Percentiles rank a stretch among this genome's conserved stretches.
phyloP scores from a whole-genome alignment of 1,284 basidiomycete species.

The Ceraceosorus guamensis region DNA sequence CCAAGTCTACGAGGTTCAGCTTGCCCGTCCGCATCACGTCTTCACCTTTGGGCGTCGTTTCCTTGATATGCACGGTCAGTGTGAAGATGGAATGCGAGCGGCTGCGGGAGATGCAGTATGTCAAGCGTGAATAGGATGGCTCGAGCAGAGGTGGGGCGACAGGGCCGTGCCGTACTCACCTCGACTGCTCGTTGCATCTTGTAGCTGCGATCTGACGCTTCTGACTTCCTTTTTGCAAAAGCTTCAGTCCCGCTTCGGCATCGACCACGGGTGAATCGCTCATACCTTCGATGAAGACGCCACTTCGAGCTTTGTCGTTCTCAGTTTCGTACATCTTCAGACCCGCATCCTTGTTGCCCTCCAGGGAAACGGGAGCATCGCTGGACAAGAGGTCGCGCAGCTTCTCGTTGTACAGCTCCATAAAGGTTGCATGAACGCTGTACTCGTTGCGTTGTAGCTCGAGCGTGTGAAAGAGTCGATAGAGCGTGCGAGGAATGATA shows the following conservation, averaged over 20 bases:
- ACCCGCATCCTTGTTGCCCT: slow-evolving; percentile 39
- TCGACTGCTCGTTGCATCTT: slow-evolving; percentile 93
- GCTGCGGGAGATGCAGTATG: slow-evolving; percentile 48
- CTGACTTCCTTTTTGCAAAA: slow-evolving; percentile 80
- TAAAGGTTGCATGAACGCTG: slow-evolving; percentile 85
- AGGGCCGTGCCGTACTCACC: slow-evolving; percentile 48
- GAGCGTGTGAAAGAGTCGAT: slow-evolving; percentile 82
- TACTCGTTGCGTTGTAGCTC: slow-evolving; percentile 67
- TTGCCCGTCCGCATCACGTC: slow-evolving; percentile 89
- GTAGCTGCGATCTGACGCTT: slow-evolving; percentile 91
- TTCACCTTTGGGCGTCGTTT: slow-evolving; percentile 65
- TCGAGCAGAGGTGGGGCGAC: neutral
- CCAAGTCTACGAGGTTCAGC: slow-evolving; percentile 92
- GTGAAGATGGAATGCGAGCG: slow-evolving; percentile 98
- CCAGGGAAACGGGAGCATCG: slow-evolving; percentile 53
- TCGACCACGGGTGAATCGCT: slow-evolving; percentile 82
- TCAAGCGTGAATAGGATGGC: neutral
- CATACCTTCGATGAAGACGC: slow-evolving; percentile 86
- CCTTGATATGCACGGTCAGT: slow-evolving; percentile 86
- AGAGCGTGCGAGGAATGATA: slow-evolving; percentile 93
- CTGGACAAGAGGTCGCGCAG: slow-evolving; percentile 60
- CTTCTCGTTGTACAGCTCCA: slow-evolving; percentile 99
- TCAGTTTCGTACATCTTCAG: slow-evolving; percentile 76
- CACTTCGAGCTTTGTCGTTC: slow-evolving; percentile 59
- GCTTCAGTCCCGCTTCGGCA: slow-evolving; percentile 72